Evolutionary conservation across 1,284 basidiomycete genomes (phyloP).

Genomic region (Meripilus lineatus): DNA sequence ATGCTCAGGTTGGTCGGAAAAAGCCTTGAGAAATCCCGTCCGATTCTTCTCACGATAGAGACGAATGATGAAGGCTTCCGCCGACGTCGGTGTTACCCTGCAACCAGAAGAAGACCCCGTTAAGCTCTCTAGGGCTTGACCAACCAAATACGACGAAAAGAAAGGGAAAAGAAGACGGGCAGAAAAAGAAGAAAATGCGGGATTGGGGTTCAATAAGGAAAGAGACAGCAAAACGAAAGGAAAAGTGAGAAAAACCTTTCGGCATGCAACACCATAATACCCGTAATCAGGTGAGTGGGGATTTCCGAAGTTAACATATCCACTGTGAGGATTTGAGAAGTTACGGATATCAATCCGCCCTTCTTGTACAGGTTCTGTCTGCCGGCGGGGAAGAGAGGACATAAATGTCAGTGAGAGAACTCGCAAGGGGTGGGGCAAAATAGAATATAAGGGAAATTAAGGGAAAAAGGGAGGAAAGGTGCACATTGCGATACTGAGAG

Average conservation of each 20-base stretch:
- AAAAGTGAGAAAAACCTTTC: conserved; percentile 65
- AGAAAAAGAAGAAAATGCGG: too few species aligned
- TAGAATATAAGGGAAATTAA: not conserved
- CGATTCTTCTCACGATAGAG: conserved; percentile 85
- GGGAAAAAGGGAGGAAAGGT: not conserved
- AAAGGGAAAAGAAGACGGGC: not conserved
- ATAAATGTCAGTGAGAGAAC: conserved; percentile 3
- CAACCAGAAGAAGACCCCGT: not conserved
- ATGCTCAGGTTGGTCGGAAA: conserved; percentile 93
- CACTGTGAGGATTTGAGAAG: conserved; percentile 90
- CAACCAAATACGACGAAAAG: not conserved
- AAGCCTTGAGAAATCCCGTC: conserved; percentile 92
- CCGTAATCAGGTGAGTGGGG: conserved; percentile 82
- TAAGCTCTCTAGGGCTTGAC: too few species aligned
- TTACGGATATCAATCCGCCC: conserved; percentile 90
- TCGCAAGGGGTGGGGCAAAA: not conserved
- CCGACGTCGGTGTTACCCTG: conserved; percentile 80
- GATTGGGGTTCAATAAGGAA: too few species aligned
- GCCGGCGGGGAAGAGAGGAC: too few species aligned
- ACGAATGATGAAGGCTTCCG: conserved; percentile 89
- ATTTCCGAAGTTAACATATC: conserved; percentile 91
- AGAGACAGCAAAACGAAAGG: not conserved
- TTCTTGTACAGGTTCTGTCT: conserved; percentile 84
- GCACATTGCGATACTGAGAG: not conserved
- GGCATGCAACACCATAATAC: conserved; percentile 91